A percentile compares a stretch with the other conserved stretches of the same genome.
Conservation (phyloP, 805 yeast species). For the Lipomyces oligophaga region DNA sequence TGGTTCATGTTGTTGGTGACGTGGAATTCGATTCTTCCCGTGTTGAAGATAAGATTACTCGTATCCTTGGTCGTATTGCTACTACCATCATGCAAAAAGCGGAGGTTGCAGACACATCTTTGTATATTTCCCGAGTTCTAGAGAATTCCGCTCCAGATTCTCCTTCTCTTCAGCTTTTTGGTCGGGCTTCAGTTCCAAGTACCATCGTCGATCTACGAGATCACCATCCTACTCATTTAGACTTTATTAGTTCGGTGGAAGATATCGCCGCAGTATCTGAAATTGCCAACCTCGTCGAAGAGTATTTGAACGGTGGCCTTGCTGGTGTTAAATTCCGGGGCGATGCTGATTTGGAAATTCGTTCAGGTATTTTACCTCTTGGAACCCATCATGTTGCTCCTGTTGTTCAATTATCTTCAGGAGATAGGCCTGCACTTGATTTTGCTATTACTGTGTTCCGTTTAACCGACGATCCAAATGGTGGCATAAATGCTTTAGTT, state of each 20-base stretch:
- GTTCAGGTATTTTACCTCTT: conserved; percentile 25
- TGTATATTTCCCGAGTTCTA: conserved; percentile 21
- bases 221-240: conserved; percentile 20
- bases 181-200: conserved; percentile 25
- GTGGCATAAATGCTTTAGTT: conserved; percentile 23
- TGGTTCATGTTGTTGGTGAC: conserved; percentile 21
- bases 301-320: conserved; percentile 17
- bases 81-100: conserved; percentile 26
- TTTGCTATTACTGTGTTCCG: background rate
- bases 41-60: conserved; percentile 19
- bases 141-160: too few species aligned
- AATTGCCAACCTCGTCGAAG: conserved; percentile 22
- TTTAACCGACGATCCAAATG: too few species aligned
- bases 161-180: conserved; percentile 8
- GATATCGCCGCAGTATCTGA: conserved; percentile 22
- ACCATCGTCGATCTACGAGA: conserved; percentile 27
- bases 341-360: conserved; percentile 20
- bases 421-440: too few species aligned
- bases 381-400: conserved; percentile 28
- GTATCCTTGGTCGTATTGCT: conserved; percentile 22
- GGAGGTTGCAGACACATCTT: conserved; percentile 13
- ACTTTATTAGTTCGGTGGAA: conserved; percentile 22
- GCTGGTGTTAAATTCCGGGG: conserved; percentile 20
- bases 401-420: conserved; percentile 16
- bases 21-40: conserved; percentile 22